phyloP scores from a whole-genome alignment of 441 rosid species.

The Viola pubescens region DNA sequence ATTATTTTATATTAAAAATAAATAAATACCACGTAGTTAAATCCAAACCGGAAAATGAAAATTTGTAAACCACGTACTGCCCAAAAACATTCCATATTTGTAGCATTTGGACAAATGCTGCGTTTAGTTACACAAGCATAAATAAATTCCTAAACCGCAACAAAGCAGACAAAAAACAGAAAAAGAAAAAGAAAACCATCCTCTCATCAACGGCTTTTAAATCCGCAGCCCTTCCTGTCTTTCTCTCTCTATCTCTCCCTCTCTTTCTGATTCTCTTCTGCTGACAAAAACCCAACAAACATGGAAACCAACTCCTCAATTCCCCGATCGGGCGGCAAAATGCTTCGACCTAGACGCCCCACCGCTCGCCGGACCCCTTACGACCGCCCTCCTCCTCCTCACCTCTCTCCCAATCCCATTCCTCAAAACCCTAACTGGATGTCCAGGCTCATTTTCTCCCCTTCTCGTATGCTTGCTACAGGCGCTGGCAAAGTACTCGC shows the following conservation, averaged over 20 bases:
- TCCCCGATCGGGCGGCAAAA: constrained; percentile 55
- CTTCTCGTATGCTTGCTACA: constrained; percentile 65
- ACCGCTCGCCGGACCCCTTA: constrained; percentile 43
- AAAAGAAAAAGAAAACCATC: neutral
- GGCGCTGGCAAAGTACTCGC: constrained; percentile 67
- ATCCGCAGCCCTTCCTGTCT: constrained; percentile 1
- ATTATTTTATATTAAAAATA: too few species aligned
- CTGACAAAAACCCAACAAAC: neutral
- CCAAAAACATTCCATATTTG: too few species aligned
- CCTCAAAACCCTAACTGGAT: constrained; percentile 81
- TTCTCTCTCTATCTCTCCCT: neutral
- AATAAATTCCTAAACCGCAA: too few species aligned
- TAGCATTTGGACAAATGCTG: too few species aligned
- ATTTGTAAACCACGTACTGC: too few species aligned
- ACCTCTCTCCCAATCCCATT: constrained; percentile 19
- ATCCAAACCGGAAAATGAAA: too few species aligned
- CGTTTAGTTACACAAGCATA: too few species aligned
- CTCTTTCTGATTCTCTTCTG: neutral
- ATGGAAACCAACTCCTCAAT: constrained; percentile 39
- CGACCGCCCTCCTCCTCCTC: constrained; percentile 34
- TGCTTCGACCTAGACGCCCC: constrained; percentile 41
- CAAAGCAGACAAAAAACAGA: too few species aligned
- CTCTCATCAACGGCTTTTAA: neutral
- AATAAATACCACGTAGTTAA: too few species aligned
- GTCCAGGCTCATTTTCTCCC: constrained; percentile 59